Percentiles rank a stretch among this genome's conserved stretches.
Conservation (phyloP, 306 rosid species). For the Urtica urens region DNA sequence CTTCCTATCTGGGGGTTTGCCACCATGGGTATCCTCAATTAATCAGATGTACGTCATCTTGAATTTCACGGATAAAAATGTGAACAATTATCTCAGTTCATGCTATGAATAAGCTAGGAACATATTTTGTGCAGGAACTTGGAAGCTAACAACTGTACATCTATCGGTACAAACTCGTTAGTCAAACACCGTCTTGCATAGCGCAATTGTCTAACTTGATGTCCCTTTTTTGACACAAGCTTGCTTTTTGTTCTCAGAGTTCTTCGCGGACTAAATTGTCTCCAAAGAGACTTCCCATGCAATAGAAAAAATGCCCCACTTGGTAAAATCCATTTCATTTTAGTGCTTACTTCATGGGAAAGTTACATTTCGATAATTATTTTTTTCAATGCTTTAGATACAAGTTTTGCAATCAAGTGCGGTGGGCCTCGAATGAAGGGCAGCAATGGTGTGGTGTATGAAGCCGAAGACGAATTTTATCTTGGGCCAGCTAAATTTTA, state of each 20-base stretch:
- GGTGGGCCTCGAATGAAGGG: constrained; percentile 10
- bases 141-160: constrained; percentile 24
- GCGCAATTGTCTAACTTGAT: not conserved
- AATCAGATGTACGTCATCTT: constrained; percentile 9
- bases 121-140: constrained; percentile 22
- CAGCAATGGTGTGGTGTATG: constrained; percentile 8
- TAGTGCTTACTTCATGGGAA: too few species aligned
- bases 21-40: constrained; percentile 3
- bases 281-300: constrained; percentile 22
- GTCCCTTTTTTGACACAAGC: too few species aligned
- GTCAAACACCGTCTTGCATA: not conserved
- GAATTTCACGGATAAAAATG: not conserved
- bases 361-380: not conserved
- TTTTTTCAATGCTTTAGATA: not conserved
- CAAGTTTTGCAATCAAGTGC: constrained; percentile 23
- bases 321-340: constrained; percentile 2
- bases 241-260: constrained; percentile 5
- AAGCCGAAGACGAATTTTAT: constrained; percentile 1
- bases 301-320: constrained; percentile 4
- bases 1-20: constrained; percentile 16
- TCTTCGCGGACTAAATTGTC: constrained; percentile 14
- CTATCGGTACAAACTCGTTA: constrained; percentile 12
- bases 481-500: constrained; percentile 10
- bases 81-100: too few species aligned
- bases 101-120: too few species aligned